phyloP scores from a whole-genome alignment of 2,329 filamentous ascomycete species.

The Paraphoma chrysanthemicola region DNA sequence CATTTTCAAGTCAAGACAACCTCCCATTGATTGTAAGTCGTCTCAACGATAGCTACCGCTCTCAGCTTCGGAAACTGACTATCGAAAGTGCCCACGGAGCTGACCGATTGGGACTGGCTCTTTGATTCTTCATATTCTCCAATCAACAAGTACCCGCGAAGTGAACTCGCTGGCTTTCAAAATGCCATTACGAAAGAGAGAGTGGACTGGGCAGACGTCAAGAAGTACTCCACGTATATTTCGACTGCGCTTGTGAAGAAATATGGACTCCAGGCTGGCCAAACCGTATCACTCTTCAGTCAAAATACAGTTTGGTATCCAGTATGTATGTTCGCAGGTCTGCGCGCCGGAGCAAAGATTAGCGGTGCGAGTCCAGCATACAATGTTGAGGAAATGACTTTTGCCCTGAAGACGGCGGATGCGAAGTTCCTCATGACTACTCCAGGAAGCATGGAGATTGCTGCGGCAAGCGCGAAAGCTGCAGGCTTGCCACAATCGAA shows the following conservation, averaged over 20 bases:
- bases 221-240: slow-evolving; percentile 63
- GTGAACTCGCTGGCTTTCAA: slow-evolving; percentile 60
- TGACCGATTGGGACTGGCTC: slow-evolving; percentile 68
- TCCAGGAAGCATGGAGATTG: slow-evolving; percentile 62
- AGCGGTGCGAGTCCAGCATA: slow-evolving; percentile 71
- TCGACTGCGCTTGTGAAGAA: slow-evolving; percentile 66
- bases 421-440: slow-evolving; percentile 67
- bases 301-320: slow-evolving; percentile 74
- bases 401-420: slow-evolving; percentile 65
- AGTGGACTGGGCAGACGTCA: slow-evolving; percentile 65
- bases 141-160: slow-evolving; percentile 47
- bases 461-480: slow-evolving; percentile 60
- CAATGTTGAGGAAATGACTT: slow-evolving; percentile 72
- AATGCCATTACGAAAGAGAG: slow-evolving; percentile 67
- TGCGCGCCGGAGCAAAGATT: slow-evolving; percentile 63
- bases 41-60: neutral
- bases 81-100: slow-evolving; percentile 57
- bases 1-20: slow-evolving; percentile 53
- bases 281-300: slow-evolving; percentile 68
- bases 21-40: slow-evolving; percentile 50
- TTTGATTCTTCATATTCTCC: slow-evolving; percentile 64
- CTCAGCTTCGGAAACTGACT: slow-evolving; percentile 6
- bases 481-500: slow-evolving; percentile 61
- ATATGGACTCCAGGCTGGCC: slow-evolving; percentile 60
- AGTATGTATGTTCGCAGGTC: slow-evolving; percentile 65